Base-by-base conservation (phyloP, 140 eudicot genomes). In the Flaveria floridana region DNA sequence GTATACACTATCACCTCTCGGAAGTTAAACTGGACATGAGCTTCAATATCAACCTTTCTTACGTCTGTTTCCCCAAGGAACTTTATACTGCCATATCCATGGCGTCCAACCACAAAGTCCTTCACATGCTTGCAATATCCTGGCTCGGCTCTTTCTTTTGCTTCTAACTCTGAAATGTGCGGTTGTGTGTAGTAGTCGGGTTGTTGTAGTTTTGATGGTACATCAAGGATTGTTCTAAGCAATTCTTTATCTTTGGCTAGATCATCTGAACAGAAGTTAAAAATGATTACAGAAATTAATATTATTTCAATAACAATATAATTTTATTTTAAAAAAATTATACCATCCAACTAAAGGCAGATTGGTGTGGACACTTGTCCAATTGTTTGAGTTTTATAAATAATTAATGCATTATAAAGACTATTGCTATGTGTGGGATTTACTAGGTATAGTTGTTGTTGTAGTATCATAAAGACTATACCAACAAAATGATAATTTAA, bases 11-110 rank as follows among this genome's bases (percentile, higher is more conserved):
- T 78, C 72, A 92, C 90, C 78, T 89, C 96, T 0, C 86, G 82
- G 26, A 81, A 30, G 21, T 87, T 89, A 68, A 92, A 89, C 9
- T 77, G 80, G 41, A 92, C 56, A 19, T 13, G 44, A 4, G 88
- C 75, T 55, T 86, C 92, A n/a, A 92, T 75, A 75, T 89, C 87
- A 41, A 89, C 89, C 19, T 73, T 39, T 44, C 88, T 58, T 12
- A 87, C 81, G 47, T 89, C 95, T 12, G 90, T 87, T 73, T 84
- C 89, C 26, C 89, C 95, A 18, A 86, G 42, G 67, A 92, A 92
- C 82, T 83, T 92, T 57, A 92, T 86, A 80, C 87, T 84, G 3
- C 97, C 97, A 74, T 78, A 84, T 8, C 91, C 91, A 65, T 62
- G 56, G 15, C 89, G 81, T 19, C 97, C 97, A 21, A 90, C 77